Evolutionary conservation across 1,284 basidiomycete species (phyloP).

Genomic region (Trametes sp.): DNA sequence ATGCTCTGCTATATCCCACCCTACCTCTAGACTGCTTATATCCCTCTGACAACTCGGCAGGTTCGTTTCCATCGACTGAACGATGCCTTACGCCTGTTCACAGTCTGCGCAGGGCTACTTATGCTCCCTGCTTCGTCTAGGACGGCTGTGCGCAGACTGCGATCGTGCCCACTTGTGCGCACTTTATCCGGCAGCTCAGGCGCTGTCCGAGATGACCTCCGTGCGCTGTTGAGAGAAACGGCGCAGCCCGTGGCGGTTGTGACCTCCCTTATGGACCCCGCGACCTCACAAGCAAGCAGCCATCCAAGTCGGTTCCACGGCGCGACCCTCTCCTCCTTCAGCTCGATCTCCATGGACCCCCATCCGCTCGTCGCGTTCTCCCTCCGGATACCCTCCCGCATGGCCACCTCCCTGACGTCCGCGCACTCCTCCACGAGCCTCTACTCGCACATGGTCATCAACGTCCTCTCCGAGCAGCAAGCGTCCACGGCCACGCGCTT

Average conservation of each 20-base stretch:
- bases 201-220: conserved; percentile 39
- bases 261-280: conserved; percentile 45
- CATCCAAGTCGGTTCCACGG: conserved; percentile 66
- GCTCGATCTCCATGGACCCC: conserved; percentile 90
- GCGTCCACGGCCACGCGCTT: conserved; percentile 62
- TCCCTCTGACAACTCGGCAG: neutral
- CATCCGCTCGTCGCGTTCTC: conserved; percentile 88
- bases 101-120: neutral
- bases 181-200: conserved; percentile 6
- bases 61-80: too few relatives aligned
- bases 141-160: neutral
- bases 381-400: conserved; percentile 86
- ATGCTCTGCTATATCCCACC: neutral
- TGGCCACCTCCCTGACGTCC: conserved; percentile 68
- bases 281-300: neutral
- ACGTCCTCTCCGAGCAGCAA: conserved; percentile 71
- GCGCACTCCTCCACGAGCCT: conserved; percentile 35
- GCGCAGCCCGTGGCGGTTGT: conserved; percentile 53
- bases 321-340: conserved; percentile 91
- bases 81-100: neutral
- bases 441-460: conserved; percentile 67
- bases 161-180: neutral
- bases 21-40: neutral
- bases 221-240: conserved; percentile 47
- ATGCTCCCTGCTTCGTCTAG: neutral